Conservation (phyloP, 257 asterid genomes). For the Mentha longifolia region DNA sequence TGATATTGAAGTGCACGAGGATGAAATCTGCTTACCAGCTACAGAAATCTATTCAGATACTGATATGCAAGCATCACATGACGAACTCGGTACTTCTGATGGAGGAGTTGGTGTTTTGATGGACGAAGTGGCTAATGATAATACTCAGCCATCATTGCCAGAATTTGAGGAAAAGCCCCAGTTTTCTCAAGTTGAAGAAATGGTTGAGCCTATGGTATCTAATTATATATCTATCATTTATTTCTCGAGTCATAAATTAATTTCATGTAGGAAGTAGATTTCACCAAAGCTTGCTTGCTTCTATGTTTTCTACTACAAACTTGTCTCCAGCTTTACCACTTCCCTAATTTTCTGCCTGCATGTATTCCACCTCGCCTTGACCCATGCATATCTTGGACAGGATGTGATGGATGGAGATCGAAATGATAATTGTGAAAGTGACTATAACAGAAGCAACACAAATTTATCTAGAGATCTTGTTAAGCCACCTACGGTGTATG, state of each 20-base stretch:
- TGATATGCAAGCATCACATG: slow-evolving; percentile 32
- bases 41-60: slow-evolving; percentile 17
- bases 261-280: neutral
- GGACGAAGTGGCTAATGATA: slow-evolving; percentile 38
- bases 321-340: neutral
- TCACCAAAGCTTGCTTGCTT: slow-evolving; percentile 11
- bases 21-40: slow-evolving; percentile 22
- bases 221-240: neutral
- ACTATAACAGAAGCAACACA: slow-evolving; percentile 33
- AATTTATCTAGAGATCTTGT: slow-evolving; percentile 37
- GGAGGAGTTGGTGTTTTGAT: slow-evolving; percentile 36
- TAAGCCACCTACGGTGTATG: slow-evolving; percentile 70
- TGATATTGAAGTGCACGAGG: slow-evolving; percentile 44
- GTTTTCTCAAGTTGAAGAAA: slow-evolving; percentile 36
- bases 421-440: slow-evolving; percentile 29
- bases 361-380: slow-evolving; percentile 18
- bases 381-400: slow-evolving; percentile 43
- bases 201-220: slow-evolving; percentile 46
- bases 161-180: slow-evolving; percentile 34
- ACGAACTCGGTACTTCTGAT: slow-evolving; percentile 29
- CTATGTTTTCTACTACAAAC: neutral
- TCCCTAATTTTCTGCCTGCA: neutral
- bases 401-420: slow-evolving; percentile 38
- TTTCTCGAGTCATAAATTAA: neutral
- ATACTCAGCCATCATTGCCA: slow-evolving; percentile 33